These are phyloP conservation scores for Cladophialophora yegresii DNA, from an alignment of 2,329 filamentous ascomycete species.

Conservation along the genomic window DNA sequence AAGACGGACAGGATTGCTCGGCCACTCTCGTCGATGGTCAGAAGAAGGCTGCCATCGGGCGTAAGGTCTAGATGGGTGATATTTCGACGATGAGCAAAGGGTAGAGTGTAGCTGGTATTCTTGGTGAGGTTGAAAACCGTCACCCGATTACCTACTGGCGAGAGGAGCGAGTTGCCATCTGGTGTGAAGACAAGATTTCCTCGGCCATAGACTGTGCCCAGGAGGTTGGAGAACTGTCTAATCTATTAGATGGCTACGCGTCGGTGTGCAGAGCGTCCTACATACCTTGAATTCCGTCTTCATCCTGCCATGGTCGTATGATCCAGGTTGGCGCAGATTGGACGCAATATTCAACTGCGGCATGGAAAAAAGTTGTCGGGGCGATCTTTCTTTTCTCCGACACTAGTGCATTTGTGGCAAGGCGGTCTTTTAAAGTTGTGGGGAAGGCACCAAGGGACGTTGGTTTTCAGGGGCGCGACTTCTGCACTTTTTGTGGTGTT, in stretches of 20 bases:
- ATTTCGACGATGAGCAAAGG: conserved; percentile 86
- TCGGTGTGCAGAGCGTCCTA: conserved; percentile 6
- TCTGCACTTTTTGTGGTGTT: conserved; percentile 16
- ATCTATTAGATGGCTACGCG: conserved; percentile 14
- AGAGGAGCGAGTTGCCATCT: conserved; percentile 92
- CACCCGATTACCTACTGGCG: conserved; percentile 93
- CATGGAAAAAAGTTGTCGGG: conserved; percentile 34
- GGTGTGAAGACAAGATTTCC: conserved; percentile 96
- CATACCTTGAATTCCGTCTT: conserved; percentile 98
- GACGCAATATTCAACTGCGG: conserved; percentile 17
- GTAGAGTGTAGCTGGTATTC: conserved; percentile 58
- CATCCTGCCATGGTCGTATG: conserved; percentile 59
- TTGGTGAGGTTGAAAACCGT: conserved; percentile 95
- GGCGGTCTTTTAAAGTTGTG: conserved; percentile 7
- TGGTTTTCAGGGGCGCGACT: conserved; percentile 42
- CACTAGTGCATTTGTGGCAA: conserved; percentile 39
- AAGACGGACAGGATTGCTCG: conserved; percentile 92
- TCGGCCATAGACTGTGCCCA: conserved; percentile 97
- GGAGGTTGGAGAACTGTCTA: conserved; percentile 87
- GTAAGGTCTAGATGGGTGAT: conserved; percentile 85
- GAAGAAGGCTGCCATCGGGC: conserved; percentile 84
- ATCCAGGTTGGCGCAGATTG: conserved; percentile 16
- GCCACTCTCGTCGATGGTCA: conserved; percentile 92
- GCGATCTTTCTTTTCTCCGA: conserved; percentile 27
- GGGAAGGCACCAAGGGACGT: conserved; percentile 18